These are phyloP conservation scores for Podaxis pistillaris DNA, from an alignment of 768 basidiomycete genomes.

Conservation along the genomic window DNA sequence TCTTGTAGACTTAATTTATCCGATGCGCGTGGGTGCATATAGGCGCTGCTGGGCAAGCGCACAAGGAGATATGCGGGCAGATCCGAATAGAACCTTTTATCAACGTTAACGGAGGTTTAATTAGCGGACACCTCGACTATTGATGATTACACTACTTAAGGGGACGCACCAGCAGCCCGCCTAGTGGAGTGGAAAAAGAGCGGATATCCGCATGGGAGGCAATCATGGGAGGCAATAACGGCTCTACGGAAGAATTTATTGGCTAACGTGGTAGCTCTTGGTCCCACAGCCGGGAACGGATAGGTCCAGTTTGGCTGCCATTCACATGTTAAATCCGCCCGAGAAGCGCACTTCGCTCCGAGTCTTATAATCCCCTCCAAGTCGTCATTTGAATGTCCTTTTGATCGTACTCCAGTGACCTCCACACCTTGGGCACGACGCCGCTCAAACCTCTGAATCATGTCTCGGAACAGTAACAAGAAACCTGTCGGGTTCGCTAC, in stretches of 20 bases:
- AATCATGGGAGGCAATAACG: slow-evolving; percentile 18
- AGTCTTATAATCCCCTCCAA: slow-evolving; percentile 19
- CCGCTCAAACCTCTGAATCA: slow-evolving; percentile 22
- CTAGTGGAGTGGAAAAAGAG: slow-evolving; percentile 23
- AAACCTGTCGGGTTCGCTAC: slow-evolving; percentile 83
- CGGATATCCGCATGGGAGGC: slow-evolving; percentile 23
- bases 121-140: background rate
- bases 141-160: background rate
- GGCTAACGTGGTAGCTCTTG: slow-evolving; percentile 21
- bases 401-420: slow-evolving; percentile 8
- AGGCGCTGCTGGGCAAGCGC: background rate
- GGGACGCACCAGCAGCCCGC: background rate
- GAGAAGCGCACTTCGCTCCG: slow-evolving; percentile 13
- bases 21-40: background rate
- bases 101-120: background rate
- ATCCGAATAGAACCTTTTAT: background rate
- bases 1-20: background rate
- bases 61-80: slow-evolving; percentile 19
- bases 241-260: slow-evolving; percentile 15
- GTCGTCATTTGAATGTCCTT: slow-evolving; percentile 13
- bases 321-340: slow-evolving; percentile 29
- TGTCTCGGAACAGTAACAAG: slow-evolving; percentile 60
- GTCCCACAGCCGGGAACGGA: slow-evolving; percentile 18
- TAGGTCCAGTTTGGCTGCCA: slow-evolving; percentile 16
- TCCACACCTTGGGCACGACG: background rate